These are phyloP conservation scores for Aechmea fasciata DNA, from an alignment of 176 grass and related monocot genomes.

Conservation along the genomic window DNA sequence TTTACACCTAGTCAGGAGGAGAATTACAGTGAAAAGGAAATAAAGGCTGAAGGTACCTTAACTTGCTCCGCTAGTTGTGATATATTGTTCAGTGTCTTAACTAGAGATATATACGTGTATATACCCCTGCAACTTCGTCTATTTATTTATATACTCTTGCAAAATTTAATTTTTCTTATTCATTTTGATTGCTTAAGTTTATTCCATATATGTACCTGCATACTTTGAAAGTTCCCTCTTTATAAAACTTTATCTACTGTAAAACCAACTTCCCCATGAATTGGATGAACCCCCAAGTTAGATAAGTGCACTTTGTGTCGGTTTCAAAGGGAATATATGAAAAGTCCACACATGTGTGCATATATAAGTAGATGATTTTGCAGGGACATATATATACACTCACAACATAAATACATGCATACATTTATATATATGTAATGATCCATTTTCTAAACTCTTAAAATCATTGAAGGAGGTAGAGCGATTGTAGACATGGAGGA, in stretches of 20 bases:
- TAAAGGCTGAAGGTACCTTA: constrained; percentile 30
- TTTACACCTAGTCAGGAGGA: constrained; percentile 10
- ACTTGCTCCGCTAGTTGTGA: background rate
- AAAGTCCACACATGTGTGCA: no score
- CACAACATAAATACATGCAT: background rate
- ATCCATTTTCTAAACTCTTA: constrained; percentile 7
- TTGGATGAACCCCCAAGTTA: no score
- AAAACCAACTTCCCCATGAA: no score
- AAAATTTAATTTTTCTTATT: no score
- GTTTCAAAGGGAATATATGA: no score
- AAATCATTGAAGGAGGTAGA: constrained; percentile 25
- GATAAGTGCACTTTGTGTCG: no score
- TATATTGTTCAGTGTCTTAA: background rate
- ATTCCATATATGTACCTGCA: background rate
- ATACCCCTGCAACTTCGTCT: constrained; percentile 1
- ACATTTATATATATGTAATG: background rate
- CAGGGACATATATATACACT: no score
- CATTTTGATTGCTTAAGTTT: background rate
- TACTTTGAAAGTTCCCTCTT: no score
- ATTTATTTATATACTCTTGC: constrained; percentile 3
- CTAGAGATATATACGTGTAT: background rate
- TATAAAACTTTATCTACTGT: no score
- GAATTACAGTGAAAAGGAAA: constrained; percentile 16
- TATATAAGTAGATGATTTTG: no score
- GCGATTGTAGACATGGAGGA: constrained; percentile 10